Conservation (phyloP, 1,284 basidiomycete species). For the Cryptococcus sp. region DNA sequence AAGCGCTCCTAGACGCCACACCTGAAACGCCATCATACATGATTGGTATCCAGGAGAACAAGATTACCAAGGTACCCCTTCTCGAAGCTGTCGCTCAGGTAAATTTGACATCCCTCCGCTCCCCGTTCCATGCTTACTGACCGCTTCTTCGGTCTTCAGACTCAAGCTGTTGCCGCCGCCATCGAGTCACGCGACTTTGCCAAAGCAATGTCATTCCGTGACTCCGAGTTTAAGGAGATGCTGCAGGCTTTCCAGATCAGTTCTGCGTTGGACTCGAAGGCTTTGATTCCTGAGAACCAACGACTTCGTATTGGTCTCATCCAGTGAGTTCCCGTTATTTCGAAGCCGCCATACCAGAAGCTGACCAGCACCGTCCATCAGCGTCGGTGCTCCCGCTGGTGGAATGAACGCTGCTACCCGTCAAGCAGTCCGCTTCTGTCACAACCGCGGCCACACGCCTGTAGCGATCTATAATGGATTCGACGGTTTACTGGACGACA, state of each 20-base stretch:
- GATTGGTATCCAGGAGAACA: constrained; percentile 95
- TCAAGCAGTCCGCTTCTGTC: constrained; percentile 88
- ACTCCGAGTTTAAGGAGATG: constrained; percentile 87
- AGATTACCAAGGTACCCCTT: constrained; percentile 86
- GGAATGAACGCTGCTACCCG: constrained; percentile 99
- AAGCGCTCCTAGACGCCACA: constrained; percentile 83
- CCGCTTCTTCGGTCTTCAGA: constrained; percentile 57
- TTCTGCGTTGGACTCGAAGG: constrained; percentile 64
- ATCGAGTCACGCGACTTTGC: constrained; percentile 83
- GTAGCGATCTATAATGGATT: constrained; percentile 95
- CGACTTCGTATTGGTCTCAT: constrained; percentile 86
- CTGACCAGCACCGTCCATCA: not conserved
- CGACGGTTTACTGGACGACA: constrained; percentile 87
- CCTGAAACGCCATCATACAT: constrained; percentile 94
- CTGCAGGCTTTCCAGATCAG: constrained; percentile 79
- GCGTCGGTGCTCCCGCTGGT: constrained; percentile 90
- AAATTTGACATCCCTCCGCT: constrained; percentile 16
- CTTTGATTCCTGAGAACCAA: constrained; percentile 66
- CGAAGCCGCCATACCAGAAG: not conserved
- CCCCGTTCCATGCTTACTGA: not conserved
- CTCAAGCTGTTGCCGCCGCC: constrained; percentile 78
- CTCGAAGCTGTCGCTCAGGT: constrained; percentile 90
- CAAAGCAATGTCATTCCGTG: constrained; percentile 82
- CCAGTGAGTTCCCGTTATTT: constrained; percentile 65
- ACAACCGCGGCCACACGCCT: constrained; percentile 87